Evolutionary conservation across 192 early-diverging fungal species (phyloP), one percentile per base, ranked within the genome.

Genomic region (Diversispora epigaea): DNA sequence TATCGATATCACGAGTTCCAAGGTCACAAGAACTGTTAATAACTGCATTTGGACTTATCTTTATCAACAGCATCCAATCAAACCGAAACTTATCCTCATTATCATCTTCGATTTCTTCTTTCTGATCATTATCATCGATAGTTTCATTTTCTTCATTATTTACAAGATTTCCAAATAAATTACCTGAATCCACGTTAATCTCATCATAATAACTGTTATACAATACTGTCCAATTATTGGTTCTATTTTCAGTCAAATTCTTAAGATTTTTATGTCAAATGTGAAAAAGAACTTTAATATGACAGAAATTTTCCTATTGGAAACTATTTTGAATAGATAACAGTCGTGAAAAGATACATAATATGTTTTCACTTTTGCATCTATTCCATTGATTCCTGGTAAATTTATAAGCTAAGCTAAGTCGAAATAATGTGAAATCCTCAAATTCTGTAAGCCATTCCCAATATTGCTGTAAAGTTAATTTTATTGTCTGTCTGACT

Each of bases 371-470:
- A 1, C 1, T 0, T 40, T 40, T 45, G 43, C 32, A 64, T 64
- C 40, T 64, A n/a, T 64, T 64, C 32, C 62, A 64, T 40, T 4
- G 0, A n/a, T 4, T 45, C 1, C 40, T 64, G 4, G 40, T 39
- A 45, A 44, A 64, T 64, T 64, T 64, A 44, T 64, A 19, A 17
- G 62, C 19, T 39, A 64, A 44, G 39, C 17, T 60, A 10, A 60
- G 17, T 32, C 17, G 57, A 60, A 60, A 60, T 60, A 60, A 17
- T 60, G 57, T 10, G 25, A 60, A 60, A 17, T 60, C 57, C 17
- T 60, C 57, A 17, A 60, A 60, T 60, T 60, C 57, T 64, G 3
- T 21, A 64, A 39, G 62, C 40, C 62, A 40, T 40, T 64, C 40
- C 32, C 62, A 64, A 10, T 64, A 64, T 15, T 40, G 1, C 3